Evolutionary conservation across 2,329 filamentous ascomycete species (phyloP).

Genomic region (Cucurbitaria berberidis): DNA sequence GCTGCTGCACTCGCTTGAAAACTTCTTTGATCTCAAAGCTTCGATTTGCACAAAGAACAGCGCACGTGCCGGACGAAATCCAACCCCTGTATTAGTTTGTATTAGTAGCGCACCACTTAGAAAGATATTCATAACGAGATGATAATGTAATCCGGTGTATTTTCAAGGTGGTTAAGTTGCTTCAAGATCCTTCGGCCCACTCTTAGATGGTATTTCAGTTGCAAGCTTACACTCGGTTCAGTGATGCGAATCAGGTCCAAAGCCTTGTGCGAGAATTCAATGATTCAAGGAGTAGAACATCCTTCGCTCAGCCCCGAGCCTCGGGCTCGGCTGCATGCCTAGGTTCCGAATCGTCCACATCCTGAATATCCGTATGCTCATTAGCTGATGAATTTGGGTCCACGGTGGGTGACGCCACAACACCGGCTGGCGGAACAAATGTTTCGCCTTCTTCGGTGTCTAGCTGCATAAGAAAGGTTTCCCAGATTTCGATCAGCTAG

Average conservation of each 20-base stretch:
- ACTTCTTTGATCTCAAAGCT: background rate
- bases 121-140: background rate
- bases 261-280: background rate
- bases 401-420: conserved; percentile 40
- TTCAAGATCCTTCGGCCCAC: background rate
- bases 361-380: conserved; percentile 14
- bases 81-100: background rate
- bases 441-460: conserved; percentile 81
- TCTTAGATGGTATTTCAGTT: background rate
- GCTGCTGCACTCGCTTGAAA: background rate
- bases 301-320: background rate
- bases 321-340: conserved; percentile 4
- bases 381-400: conserved; percentile 18
- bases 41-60: background rate
- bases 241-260: background rate
- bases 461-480: conserved; percentile 95
- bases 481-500: conserved; percentile 87
- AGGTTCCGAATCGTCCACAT: conserved; percentile 6
- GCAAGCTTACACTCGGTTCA: background rate
- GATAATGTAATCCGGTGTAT: background rate
- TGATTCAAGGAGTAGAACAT: background rate
- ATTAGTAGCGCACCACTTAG: background rate
- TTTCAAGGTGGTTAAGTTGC: background rate
- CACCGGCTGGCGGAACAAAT: conserved; percentile 49
- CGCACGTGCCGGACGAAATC: background rate